Percentiles rank a stretch among this genome's conserved stretches.
These are phyloP conservation scores for Trifolium dubium DNA, from an alignment of 306 rosid species.

Conservation along the genomic window DNA sequence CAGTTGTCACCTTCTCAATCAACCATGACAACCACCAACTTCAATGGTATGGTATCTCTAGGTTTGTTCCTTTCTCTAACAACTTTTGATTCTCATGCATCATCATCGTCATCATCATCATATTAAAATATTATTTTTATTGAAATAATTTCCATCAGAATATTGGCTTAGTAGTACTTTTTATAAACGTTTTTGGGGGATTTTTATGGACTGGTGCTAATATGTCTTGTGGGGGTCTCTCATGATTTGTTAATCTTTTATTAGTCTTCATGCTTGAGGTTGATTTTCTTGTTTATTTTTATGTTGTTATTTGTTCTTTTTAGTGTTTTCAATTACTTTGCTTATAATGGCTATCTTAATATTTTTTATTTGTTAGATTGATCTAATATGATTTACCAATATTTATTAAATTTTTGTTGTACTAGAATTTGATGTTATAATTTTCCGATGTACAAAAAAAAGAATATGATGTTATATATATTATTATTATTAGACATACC, in stretches of 20 bases:
- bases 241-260: constrained; percentile 12
- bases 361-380: constrained; percentile 19
- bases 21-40: constrained; percentile 42
- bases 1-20: constrained; percentile 49
- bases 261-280: constrained; percentile 11
- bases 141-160: not conserved
- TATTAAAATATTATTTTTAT: constrained; percentile 9
- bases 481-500: too few species aligned
- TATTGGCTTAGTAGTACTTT: not conserved
- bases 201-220: constrained; percentile 32
- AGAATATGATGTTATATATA: too few species aligned
- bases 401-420: not conserved
- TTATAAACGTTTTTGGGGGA: constrained; percentile 22
- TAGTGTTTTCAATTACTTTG: not conserved
- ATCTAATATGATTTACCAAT: constrained; percentile 2
- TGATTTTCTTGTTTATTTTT: not conserved
- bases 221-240: constrained; percentile 41
- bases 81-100: not conserved
- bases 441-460: too few species aligned
- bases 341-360: constrained; percentile 6
- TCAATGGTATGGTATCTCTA: constrained; percentile 45
- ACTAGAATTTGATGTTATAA: not conserved
- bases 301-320: not conserved
- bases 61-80: not conserved
- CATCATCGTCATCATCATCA: constrained; percentile 12